Base-by-base conservation (phyloP, 2,329 filamentous ascomycete species). In the Trichoderma sp. region DNA sequence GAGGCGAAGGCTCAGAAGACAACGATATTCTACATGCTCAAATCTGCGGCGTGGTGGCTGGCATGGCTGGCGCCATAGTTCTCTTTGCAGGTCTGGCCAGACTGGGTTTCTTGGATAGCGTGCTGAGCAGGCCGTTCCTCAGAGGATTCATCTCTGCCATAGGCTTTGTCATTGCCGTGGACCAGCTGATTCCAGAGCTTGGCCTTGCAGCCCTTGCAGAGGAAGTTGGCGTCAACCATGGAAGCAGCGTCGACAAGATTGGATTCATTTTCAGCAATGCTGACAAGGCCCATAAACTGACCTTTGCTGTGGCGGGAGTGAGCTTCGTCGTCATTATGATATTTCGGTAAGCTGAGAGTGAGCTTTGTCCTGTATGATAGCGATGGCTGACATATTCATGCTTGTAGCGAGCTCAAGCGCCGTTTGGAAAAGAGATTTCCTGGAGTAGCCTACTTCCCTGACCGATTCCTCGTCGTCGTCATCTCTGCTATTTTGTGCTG, bases 131-230 rank as follows among this genome's bases (percentile, higher is more conserved):
- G 40, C 96, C 96, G 0, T 98, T 99, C 75, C 81, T 98, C 68
- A 87, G 96, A 70, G 96, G 96, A 0, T 99, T 99, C 81, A 97
- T 99, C 80, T 97, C 93, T 69, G 96, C 96, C 62, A 96, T 99
- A 77, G 96, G 96, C 60, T 92, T 97, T 68, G 94, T 98, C 72
- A 98, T 99, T 77, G 89, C 96, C 49, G 93, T 98, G 43, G 96
- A 98, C 78, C 96, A 99, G 80, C 83, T 97, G 56, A 92, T 97
- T 65, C 94, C 95, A 0, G 94, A 98, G 79, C 86, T 97, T 75
- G 96, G 96, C 0, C 85, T 99, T 27, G 86, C 85, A 47, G 82
- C 85, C 1, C 80, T 89, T 21, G 92, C 94, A 0, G 88, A 88
- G 64, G 81, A 90, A 19, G 77, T 79, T 2, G 85, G 87, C n/a